These are phyloP conservation scores for Gossypium stocksii DNA, from an alignment of 345 rosid species.

Conservation along the genomic window DNA sequence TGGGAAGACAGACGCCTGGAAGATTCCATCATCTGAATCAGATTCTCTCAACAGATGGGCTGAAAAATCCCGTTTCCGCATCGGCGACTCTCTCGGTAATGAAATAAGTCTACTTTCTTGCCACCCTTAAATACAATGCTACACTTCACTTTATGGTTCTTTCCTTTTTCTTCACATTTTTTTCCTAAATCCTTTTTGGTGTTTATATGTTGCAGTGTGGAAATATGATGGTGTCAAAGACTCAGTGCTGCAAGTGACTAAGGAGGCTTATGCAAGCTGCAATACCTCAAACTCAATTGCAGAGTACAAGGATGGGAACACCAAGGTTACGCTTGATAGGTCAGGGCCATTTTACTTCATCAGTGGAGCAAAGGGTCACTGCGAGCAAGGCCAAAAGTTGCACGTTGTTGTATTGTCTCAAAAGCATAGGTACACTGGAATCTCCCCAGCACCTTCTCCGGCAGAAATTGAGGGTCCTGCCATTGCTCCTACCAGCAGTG, in stretches of 20 bases:
- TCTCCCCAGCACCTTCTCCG: slow-evolving; percentile 80
- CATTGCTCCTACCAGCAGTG: slow-evolving; percentile 53
- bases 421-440: slow-evolving; percentile 24
- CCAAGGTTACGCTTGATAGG: slow-evolving; percentile 53
- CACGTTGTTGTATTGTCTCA: slow-evolving; percentile 53
- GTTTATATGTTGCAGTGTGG: slow-evolving; percentile 40
- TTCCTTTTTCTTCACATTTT: not conserved
- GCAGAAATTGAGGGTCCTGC: slow-evolving; percentile 51
- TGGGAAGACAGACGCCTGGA: slow-evolving; percentile 50
- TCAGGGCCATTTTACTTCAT: slow-evolving; percentile 75
- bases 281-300: slow-evolving; percentile 48
- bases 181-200: not conserved
- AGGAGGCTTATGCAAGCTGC: slow-evolving; percentile 58
- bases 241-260: slow-evolving; percentile 65
- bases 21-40: slow-evolving; percentile 58
- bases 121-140: not conserved
- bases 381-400: slow-evolving; percentile 77
- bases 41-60: slow-evolving; percentile 81
- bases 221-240: slow-evolving; percentile 62
- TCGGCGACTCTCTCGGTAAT: slow-evolving; percentile 64
- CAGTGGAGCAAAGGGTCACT: slow-evolving; percentile 68
- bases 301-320: slow-evolving; percentile 61
- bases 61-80: slow-evolving; percentile 46
- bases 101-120: not conserved
- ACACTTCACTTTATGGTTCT: not conserved